These are phyloP conservation scores for Sordariomycetes sp. DNA, from an alignment of 2,329 filamentous ascomycete species.

Conservation along the genomic window DNA sequence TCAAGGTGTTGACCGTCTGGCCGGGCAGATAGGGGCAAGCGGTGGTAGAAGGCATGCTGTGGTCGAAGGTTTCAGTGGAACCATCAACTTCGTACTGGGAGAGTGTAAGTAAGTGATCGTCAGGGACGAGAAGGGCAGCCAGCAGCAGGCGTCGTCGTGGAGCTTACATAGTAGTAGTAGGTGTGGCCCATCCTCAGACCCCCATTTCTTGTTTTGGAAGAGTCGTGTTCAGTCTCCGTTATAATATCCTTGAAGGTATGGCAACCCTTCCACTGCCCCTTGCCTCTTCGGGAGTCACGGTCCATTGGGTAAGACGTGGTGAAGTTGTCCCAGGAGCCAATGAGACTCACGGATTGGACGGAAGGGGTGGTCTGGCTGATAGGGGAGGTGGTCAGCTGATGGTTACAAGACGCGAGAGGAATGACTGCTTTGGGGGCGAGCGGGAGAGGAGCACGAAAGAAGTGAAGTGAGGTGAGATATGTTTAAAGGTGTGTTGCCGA, in stretches of 20 bases:
- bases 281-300: constrained; percentile 64
- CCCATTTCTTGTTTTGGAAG: constrained; percentile 49
- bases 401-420: constrained; percentile 6
- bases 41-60: constrained; percentile 63
- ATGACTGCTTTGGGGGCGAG: constrained; percentile 1
- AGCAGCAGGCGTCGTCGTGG: not conserved
- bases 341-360: constrained; percentile 63
- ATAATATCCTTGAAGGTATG: constrained; percentile 80
- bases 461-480: too few relatives aligned
- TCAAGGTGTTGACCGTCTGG: constrained; percentile 76
- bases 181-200: constrained; percentile 86
- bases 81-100: constrained; percentile 73
- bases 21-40: constrained; percentile 80
- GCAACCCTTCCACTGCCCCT: constrained; percentile 77
- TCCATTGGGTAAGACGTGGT: constrained; percentile 69
- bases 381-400: constrained; percentile 10
- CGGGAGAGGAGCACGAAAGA: too few relatives aligned
- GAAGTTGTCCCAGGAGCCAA: constrained; percentile 97
- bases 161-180: constrained; percentile 88
- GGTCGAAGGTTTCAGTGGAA: constrained; percentile 67
- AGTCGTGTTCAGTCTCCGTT: constrained; percentile 63
- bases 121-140: constrained; percentile 2
- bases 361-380: constrained; percentile 50
- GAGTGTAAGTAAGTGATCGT: constrained; percentile 4
- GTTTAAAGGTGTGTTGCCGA: constrained; percentile 1